Conservation (phyloP, 257 asterid species). For the Solanum arcanum region DNA sequence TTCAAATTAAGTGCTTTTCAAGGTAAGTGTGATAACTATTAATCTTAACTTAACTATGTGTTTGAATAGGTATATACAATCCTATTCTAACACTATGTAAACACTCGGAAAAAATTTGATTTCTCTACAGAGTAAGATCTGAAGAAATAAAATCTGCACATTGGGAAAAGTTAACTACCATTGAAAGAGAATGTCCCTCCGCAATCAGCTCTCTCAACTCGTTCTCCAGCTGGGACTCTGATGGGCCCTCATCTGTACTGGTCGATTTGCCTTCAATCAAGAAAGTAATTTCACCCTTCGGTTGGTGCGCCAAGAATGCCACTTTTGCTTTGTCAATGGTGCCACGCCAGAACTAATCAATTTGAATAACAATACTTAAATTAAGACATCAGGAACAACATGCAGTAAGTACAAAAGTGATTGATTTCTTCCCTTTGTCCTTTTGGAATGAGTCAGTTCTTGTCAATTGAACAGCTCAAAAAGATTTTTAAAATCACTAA, state of each 20-base stretch:
- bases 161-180: slow-evolving; percentile 23
- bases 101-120: background rate
- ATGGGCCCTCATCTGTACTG: slow-evolving; percentile 33
- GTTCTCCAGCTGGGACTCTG: slow-evolving; percentile 68
- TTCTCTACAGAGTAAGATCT: background rate
- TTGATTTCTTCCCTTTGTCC: background rate
- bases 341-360: slow-evolving; percentile 79
- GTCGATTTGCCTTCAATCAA: slow-evolving; percentile 57
- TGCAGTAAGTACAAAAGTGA: background rate
- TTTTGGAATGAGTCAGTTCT: background rate
- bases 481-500: background rate
- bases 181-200: slow-evolving; percentile 72
- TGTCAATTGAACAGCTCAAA: background rate
- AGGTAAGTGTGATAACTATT: background rate
- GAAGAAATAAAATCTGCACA: background rate
- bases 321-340: slow-evolving; percentile 65
- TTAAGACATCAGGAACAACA: background rate
- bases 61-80: background rate
- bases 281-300: slow-evolving; percentile 89
- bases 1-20: background rate
- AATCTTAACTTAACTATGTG: background rate
- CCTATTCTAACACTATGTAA: background rate
- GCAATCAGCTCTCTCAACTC: slow-evolving; percentile 62
- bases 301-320: slow-evolving; percentile 53
- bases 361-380: background rate